Evolutionary conservation across 345 rosid species (phyloP), one percentile per base, ranked within the genome.

Genomic region (Hypericum androsaemum): DNA sequence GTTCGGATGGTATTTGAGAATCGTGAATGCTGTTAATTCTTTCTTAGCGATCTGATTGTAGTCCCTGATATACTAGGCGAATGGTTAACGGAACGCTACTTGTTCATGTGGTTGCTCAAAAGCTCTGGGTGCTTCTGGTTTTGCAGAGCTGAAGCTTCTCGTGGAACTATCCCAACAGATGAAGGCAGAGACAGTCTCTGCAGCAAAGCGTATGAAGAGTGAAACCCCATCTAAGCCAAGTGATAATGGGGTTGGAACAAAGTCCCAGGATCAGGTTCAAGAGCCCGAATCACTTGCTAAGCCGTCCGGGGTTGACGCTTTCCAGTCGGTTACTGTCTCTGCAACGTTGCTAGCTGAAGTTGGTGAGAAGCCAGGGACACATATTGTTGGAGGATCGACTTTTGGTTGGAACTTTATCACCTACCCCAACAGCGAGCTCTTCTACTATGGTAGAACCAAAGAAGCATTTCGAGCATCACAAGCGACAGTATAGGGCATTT

Each of bases 361-460:
- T 46, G 45, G 57, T 35, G 62, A 59, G 57, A 52, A 57, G 40
- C 64, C 52, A 0, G 65, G 63, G 22, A 52, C 74, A 2, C 46
- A 58, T n/a, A 68, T 80, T 39, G 75, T 81, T n/a, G 98, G 96
- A 13, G 88, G 95, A 11, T 88, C 96, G 0, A 84, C 86, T 28
- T 84, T 85, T 59, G 98, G 95, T 41, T 88, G 96, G 98, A 85
- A 92, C 54, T 88, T 84, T 57, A 43, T 84, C 9, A 90, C 95
- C 43, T 72, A 47, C 64, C 41, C 77, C 2, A 74, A 87, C 43
- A 52, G 53, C 5, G 61, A 65, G 47, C 74, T 84, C 12, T 66
- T 70, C 35, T 88, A 80, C 67, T 78, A 62, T 56, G 96, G 98
- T 43, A 67, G 63, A 59, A 77, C 94, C 0, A 88, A 83, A 66